phyloP scores from a whole-genome alignment of 2,329 filamentous ascomycete genomes.

The Cytospora schulzeri region DNA sequence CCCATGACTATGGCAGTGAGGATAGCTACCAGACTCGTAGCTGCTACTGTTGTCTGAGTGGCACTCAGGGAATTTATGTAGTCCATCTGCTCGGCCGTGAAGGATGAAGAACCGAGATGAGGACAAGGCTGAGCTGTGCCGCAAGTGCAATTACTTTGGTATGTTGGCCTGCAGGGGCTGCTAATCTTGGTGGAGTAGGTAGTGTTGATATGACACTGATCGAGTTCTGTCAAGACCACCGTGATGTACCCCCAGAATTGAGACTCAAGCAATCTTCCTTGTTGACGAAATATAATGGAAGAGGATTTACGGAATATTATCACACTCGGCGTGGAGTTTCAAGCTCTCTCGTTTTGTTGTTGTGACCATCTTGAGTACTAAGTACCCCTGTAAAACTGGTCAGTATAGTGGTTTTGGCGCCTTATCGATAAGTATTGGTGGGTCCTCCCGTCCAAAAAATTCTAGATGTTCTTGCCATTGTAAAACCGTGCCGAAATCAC shows the following conservation, averaged over 20 bases:
- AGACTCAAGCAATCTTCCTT: too few relatives aligned
- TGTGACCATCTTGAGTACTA: too few relatives aligned
- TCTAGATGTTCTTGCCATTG: background rate
- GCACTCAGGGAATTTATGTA: conserved; percentile 27
- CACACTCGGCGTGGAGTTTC: too few relatives aligned
- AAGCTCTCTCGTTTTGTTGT: too few relatives aligned
- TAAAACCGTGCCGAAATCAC: background rate
- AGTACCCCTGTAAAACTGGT: background rate
- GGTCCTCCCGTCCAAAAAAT: conserved; percentile 2
- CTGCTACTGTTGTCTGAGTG: conserved; percentile 31
- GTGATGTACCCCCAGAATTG: too few relatives aligned
- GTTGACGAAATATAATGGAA: too few relatives aligned
- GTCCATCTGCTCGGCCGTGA: conserved; percentile 28
- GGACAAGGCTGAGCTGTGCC: background rate
- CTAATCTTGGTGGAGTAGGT: background rate
- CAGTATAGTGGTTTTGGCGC: background rate
- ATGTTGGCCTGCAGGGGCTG: background rate
- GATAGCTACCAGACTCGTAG: conserved; percentile 39
- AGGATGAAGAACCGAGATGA: conserved; percentile 2
- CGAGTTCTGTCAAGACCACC: background rate
- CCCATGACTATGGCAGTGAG: conserved; percentile 59
- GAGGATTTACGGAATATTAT: too few relatives aligned
- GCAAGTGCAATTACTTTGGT: background rate
- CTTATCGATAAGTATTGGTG: conserved; percentile 21
- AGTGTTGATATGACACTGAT: background rate